Percentiles rank a stretch among this genome's conserved stretches.
phyloP scores from a whole-genome alignment of 208 protist genomes.

The Wallacemonas collosoma region DNA sequence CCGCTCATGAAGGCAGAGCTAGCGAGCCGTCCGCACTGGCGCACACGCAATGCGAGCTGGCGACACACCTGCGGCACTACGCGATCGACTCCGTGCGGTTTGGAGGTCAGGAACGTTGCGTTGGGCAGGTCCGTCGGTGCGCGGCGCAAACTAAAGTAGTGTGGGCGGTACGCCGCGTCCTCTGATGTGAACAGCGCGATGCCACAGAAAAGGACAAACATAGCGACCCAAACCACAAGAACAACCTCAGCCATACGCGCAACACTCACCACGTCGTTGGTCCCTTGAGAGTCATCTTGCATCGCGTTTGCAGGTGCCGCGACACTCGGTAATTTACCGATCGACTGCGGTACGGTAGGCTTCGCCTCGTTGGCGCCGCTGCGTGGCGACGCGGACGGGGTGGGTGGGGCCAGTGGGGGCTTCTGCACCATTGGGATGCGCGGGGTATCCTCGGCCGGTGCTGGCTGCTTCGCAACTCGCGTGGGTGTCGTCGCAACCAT shows the following conservation, averaged over 20 bases:
- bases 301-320: background rate
- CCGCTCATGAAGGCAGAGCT: slow-evolving; percentile 25
- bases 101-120: background rate
- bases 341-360: background rate
- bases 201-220: slow-evolving; percentile 30
- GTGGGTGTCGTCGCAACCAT: background rate
- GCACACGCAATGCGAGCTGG: slow-evolving; percentile 34
- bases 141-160: slow-evolving; percentile 26
- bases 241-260: slow-evolving; percentile 12
- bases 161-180: slow-evolving; percentile 25
- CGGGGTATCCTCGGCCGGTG: background rate
- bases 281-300: background rate
- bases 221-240: slow-evolving; percentile 15
- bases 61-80: slow-evolving; percentile 30
- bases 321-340: background rate
- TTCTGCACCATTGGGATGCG: slow-evolving; percentile 4
- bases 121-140: background rate
- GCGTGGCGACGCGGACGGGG: background rate
- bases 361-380: background rate
- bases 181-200: slow-evolving; percentile 25
- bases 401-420: slow-evolving; percentile 1
- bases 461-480: background rate
- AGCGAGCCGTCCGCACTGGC: slow-evolving; percentile 3
- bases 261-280: slow-evolving; percentile 1
- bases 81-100: slow-evolving; percentile 21